Conservation (phyloP, 163 green algal genomes). For the Chlamydomonas reinhardtii region DNA sequence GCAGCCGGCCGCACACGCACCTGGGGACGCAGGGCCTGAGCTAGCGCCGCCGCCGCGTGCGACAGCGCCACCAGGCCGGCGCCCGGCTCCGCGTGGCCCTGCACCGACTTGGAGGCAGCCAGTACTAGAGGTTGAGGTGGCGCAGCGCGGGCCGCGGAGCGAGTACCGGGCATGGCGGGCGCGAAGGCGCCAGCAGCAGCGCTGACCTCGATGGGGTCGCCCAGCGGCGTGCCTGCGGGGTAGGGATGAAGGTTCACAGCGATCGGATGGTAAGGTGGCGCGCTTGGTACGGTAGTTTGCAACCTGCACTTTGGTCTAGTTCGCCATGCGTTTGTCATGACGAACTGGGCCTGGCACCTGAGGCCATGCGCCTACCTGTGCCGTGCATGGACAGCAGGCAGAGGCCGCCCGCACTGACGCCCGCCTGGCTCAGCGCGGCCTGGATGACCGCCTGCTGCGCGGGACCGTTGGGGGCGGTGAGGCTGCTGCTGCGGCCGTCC, state of each 20-base stretch:
- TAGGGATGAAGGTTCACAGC: neutral
- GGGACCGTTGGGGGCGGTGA: slow-evolving; percentile 87
- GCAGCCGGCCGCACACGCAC: slow-evolving; percentile 6
- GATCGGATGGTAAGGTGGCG: no score
- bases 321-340: no score
- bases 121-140: slow-evolving; percentile 47
- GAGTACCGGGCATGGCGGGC: neutral
- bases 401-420: slow-evolving; percentile 35
- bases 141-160: neutral
- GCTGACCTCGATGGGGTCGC: slow-evolving; percentile 78
- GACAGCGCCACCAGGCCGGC: slow-evolving; percentile 80
- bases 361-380: slow-evolving; percentile 79
- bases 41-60: slow-evolving; percentile 37
- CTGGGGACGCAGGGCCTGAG: neutral
- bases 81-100: slow-evolving; percentile 85
- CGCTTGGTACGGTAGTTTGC: no score
- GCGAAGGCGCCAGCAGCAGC: slow-evolving; percentile 40
- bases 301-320: no score
- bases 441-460: slow-evolving; percentile 86
- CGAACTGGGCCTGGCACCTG: no score
- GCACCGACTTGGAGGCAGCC: slow-evolving; percentile 75
- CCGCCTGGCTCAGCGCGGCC: slow-evolving; percentile 56
- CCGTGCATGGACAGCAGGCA: slow-evolving; percentile 81
- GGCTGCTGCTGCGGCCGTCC: slow-evolving; percentile 88
- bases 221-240: slow-evolving; percentile 67